Evolutionary conservation across 257 asterid genomes (phyloP), one percentile per base, ranked within the genome.

Genomic region (Petrea volubilis): DNA sequence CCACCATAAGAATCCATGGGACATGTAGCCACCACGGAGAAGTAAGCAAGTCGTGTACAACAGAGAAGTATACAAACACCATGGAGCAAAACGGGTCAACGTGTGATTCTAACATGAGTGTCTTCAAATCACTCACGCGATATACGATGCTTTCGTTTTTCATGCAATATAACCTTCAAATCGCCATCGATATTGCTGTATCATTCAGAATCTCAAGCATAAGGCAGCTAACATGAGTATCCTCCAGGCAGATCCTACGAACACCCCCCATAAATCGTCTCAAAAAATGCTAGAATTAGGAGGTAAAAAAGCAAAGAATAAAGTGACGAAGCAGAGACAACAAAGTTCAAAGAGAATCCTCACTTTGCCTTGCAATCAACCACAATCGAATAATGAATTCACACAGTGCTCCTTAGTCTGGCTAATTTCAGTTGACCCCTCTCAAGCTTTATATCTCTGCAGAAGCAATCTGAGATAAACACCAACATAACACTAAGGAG

Each of bases 391-490:
- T 50, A 50, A 23, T 20, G 13, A 8, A 50, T 58, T 68, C 74
- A 81, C 21, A 60, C 25, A 24, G 60, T 15, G 75, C 90, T 47
- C 74, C 17, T 77, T 38, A 28, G 65, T 81, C 77, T 69, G 74
- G 78, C 80, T 78, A 67, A 50, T 71, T 70, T 73, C 80, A 20
- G 75, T 44, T 38, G 53, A 75, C 66, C 64, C 79, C 80, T 79
- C 88, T 70, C 83, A 75, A 74, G 85, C 84, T 69, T 80, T 90
- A 62, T 82, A 76, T 41, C 84, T 58, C 59, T 83, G 85, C 21
- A 90, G 87, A 73, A 90, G 85, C 64, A 82, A 70, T 84, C 92
- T 90, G 79, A 29, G 67, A 77, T 21, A 40, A 77, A 44, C 28
- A 66, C 49, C 38, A 50, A 20, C 17, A 21, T 60, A 17, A 24